phyloP scores from a whole-genome alignment of 257 asterid species.

The Datura wrightii region DNA sequence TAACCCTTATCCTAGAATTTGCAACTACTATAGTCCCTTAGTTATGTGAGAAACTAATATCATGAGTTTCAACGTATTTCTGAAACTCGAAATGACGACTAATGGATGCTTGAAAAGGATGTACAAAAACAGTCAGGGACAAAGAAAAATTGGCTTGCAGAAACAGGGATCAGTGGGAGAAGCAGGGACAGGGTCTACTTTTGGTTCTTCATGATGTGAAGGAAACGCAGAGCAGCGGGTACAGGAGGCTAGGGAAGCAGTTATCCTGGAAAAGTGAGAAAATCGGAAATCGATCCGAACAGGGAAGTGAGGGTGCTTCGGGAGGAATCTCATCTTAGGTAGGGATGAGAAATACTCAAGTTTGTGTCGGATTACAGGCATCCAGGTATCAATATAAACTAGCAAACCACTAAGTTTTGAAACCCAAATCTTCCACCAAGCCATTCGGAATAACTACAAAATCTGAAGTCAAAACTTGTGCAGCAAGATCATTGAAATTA shows the following conservation, averaged over 20 bases:
- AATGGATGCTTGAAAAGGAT: not conserved
- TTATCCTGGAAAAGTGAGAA: not conserved
- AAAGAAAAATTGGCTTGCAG: not conserved
- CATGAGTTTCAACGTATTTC: not conserved
- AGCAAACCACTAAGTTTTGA: not conserved
- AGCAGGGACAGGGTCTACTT: not conserved
- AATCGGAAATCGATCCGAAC: not conserved
- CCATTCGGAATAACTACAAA: not conserved
- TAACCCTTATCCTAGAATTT: not conserved
- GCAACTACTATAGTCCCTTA: not conserved
- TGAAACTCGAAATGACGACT: not conserved
- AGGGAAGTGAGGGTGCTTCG: not conserved
- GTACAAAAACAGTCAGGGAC: not conserved
- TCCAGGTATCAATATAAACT: not conserved
- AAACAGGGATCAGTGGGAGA: not conserved
- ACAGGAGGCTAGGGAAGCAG: conserved; percentile 4
- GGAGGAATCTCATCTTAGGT: not conserved
- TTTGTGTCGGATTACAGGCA: not conserved
- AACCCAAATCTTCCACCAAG: not conserved
- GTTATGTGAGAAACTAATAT: not conserved
- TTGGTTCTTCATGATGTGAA: conserved; percentile 4
- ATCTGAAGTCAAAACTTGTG: conserved; percentile 10
- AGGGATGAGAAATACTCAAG: conserved; percentile 14
- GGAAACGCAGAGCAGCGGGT: not conserved
- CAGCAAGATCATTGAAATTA: conserved; percentile 8